Conservation (phyloP, 345 rosid species). For the Melaleuca quinquenervia region DNA sequence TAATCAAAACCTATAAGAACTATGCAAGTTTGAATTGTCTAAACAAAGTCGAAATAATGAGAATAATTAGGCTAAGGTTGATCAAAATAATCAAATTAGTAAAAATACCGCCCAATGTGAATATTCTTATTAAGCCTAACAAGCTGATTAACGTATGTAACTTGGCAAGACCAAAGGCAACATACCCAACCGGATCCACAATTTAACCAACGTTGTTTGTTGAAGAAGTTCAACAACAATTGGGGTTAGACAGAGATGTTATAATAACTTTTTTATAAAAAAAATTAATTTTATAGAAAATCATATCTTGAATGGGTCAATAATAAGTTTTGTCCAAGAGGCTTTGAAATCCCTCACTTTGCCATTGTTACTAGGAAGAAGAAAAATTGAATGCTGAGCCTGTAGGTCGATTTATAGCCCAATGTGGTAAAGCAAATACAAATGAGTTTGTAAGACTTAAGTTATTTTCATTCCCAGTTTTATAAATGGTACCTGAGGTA, state of each 20-base stretch:
- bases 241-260: not conserved
- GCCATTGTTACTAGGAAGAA: no score
- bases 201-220: not conserved
- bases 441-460: no score
- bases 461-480: not conserved
- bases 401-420: no score
- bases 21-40: not conserved
- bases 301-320: accelerated
- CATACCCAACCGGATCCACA: not conserved
- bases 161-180: not conserved
- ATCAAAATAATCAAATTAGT: not conserved
- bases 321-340: not conserved
- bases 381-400: no score
- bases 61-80: not conserved
- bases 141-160: not conserved
- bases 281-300: not conserved
- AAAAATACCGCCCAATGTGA: not conserved
- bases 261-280: not conserved
- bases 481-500: not conserved
- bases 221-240: not conserved
- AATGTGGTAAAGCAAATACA: no score
- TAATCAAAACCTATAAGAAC: not conserved
- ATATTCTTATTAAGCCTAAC: not conserved
- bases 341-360: not conserved
- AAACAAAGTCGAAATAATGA: not conserved